Evolutionary conservation across 2,329 filamentous ascomycete species (phyloP).

Genomic region (Graphilbum fragrans): DNA sequence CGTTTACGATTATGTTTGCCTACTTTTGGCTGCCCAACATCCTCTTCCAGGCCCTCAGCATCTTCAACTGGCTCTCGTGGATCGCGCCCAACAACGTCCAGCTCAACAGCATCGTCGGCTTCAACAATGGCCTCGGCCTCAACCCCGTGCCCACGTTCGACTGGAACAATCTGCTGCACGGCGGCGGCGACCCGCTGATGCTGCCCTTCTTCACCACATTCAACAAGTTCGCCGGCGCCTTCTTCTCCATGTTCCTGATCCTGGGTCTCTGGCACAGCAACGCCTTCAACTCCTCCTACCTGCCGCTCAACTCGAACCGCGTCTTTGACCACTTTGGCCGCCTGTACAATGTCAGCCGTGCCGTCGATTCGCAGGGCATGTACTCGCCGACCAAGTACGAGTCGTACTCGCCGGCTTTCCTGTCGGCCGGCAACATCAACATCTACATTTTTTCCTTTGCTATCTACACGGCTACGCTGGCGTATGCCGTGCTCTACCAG

Average conservation of each 20-base stretch:
- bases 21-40: constrained; percentile 40
- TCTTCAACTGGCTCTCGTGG: constrained; percentile 43
- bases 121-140: constrained; percentile 17
- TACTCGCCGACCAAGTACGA: constrained; percentile 35
- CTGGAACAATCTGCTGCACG: constrained; percentile 16
- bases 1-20: constrained; percentile 32
- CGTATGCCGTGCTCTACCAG: constrained; percentile 34
- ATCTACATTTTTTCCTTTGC: constrained; percentile 45
- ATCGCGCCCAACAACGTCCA: constrained; percentile 29
- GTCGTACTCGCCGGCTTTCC: constrained; percentile 37
- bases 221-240: constrained; percentile 47
- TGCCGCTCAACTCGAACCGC: constrained; percentile 38
- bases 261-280: constrained; percentile 47
- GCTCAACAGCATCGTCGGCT: constrained; percentile 19
- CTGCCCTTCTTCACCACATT: constrained; percentile 44
- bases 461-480: constrained; percentile 38
- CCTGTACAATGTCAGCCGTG: constrained; percentile 33
- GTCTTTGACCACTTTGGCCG: constrained; percentile 37
- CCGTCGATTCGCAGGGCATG: constrained; percentile 28
- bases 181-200: constrained; percentile 9
- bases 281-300: constrained; percentile 39
- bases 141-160: constrained; percentile 26
- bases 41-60: constrained; percentile 30
- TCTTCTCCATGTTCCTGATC: constrained; percentile 39
- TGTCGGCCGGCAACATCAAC: constrained; percentile 35